These are phyloP conservation scores for Aegilops umbellulata DNA, from an alignment of 176 grass and related monocot species.

Conservation along the genomic window DNA sequence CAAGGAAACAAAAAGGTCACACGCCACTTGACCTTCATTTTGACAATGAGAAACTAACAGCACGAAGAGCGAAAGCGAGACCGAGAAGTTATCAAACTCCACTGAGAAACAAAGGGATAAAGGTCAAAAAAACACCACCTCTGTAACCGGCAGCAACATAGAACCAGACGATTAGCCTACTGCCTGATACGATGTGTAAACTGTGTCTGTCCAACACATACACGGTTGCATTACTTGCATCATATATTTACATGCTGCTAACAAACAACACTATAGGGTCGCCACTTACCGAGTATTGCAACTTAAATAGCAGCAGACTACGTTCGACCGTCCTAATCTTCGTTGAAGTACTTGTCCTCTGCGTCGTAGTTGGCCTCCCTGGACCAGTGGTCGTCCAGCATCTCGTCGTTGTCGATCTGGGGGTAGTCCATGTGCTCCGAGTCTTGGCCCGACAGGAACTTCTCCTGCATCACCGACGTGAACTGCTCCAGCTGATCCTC, in stretches of 20 bases:
- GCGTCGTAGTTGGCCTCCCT: constrained; percentile 79
- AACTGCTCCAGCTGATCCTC: constrained; percentile 81
- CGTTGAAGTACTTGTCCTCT: constrained; percentile 81
- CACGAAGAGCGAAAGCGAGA: too few species aligned
- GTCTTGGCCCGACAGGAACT: constrained; percentile 76
- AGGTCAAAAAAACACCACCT: too few species aligned
- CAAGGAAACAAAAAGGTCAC: too few species aligned
- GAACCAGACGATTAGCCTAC: too few species aligned
- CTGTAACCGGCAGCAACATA: too few species aligned
- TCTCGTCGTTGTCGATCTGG: constrained; percentile 80
- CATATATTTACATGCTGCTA: constrained; percentile 10
- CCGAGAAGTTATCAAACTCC: too few species aligned
- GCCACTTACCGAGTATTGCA: background rate
- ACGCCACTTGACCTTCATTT: too few species aligned
- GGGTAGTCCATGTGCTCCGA: constrained; percentile 64
- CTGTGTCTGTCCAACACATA: background rate
- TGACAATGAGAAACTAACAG: too few species aligned
- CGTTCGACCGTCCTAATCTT: constrained; percentile 41
- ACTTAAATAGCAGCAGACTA: background rate
- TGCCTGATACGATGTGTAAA: background rate
- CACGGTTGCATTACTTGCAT: background rate
- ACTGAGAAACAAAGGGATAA: too few species aligned
- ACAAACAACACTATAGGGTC: background rate
- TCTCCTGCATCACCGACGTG: constrained; percentile 84
- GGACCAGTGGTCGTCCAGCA: constrained; percentile 83